phyloP scores from a whole-genome alignment of 192 early-diverging fungal species.

The Chytriomyces sp. region DNA sequence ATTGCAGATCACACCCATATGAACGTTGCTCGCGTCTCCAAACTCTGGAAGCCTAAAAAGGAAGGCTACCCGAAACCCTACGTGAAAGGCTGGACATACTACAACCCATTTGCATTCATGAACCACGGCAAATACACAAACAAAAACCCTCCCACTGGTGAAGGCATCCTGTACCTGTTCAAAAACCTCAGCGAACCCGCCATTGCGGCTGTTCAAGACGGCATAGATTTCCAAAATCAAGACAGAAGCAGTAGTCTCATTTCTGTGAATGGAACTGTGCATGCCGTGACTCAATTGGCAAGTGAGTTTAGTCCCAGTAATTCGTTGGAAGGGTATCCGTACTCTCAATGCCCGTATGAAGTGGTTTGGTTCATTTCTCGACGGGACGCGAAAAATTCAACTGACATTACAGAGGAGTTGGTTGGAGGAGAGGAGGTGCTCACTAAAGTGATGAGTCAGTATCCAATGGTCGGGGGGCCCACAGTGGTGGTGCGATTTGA shows the following conservation, averaged over 20 bases:
- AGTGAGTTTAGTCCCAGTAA: conserved; percentile 5
- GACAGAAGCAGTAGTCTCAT: background rate
- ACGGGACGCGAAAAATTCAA: background rate
- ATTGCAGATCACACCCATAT: conserved; percentile 18
- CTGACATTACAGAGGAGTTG: background rate
- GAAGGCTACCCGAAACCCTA: conserved; percentile 22
- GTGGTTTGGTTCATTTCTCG: conserved; percentile 15
- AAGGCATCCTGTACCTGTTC: conserved; percentile 14
- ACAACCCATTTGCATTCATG: conserved; percentile 23
- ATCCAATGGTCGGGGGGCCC: background rate
- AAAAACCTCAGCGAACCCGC: background rate
- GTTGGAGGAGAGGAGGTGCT: background rate
- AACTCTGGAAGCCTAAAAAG: background rate
- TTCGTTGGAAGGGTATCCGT: background rate
- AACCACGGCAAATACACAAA: conserved; percentile 14
- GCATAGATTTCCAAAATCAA: background rate
- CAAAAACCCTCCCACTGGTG: conserved; percentile 4
- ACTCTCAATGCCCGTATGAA: conserved; percentile 16
- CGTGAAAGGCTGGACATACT: conserved; percentile 23
- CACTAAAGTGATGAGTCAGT: too few species aligned
- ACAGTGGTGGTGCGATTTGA: conserved; percentile 9
- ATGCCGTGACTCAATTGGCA: conserved; percentile 14
- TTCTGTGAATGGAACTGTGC: conserved; percentile 14
- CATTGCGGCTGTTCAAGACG: background rate
- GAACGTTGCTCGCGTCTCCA: conserved; percentile 10